phyloP scores from a whole-genome alignment of 2,329 filamentous ascomycete genomes.

The Aspergillus phoenicis region DNA sequence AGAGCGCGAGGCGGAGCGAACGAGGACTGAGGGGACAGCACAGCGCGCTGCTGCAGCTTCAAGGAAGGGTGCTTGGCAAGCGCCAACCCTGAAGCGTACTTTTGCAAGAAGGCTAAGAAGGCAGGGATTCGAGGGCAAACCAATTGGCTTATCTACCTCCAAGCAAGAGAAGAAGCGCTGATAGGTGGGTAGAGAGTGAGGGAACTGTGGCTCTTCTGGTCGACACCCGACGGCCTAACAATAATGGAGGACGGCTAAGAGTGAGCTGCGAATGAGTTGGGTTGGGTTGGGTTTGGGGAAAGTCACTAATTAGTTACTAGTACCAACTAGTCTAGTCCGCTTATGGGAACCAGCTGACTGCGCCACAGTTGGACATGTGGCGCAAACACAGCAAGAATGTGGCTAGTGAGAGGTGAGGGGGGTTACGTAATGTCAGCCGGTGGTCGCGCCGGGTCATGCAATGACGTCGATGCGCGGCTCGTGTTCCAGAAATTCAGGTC shows the following conservation, averaged over 20 bases:
- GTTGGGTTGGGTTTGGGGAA: not conserved
- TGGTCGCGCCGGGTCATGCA: not conserved
- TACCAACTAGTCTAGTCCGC: too few species aligned
- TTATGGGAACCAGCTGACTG: not conserved
- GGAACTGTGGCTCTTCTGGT: slow-evolving; percentile 5
- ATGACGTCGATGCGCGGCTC: slow-evolving; percentile 6
- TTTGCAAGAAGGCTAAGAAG: slow-evolving; percentile 2
- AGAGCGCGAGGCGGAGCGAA: slow-evolving; percentile 23
- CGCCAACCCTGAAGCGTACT: slow-evolving; percentile 30
- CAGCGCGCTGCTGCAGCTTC: slow-evolving; percentile 30
- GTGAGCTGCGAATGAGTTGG: not conserved
- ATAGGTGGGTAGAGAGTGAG: not conserved
- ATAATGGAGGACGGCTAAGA: not conserved
- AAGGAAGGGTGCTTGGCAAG: slow-evolving; percentile 30
- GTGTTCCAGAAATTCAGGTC: slow-evolving; percentile 1
- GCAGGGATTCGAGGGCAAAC: not conserved
- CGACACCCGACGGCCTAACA: slow-evolving; percentile 11
- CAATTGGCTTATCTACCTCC: slow-evolving; percentile 10
- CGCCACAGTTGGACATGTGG: not conserved
- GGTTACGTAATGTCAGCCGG: not conserved
- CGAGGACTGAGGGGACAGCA: slow-evolving; percentile 22
- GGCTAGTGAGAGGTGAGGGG: slow-evolving; percentile 2
- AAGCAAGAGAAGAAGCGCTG: not conserved
- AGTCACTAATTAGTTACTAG: too few species aligned
- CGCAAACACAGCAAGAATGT: not conserved